phyloP scores from a whole-genome alignment of 305 asterid genomes.

The Euphrasia arctica region DNA sequence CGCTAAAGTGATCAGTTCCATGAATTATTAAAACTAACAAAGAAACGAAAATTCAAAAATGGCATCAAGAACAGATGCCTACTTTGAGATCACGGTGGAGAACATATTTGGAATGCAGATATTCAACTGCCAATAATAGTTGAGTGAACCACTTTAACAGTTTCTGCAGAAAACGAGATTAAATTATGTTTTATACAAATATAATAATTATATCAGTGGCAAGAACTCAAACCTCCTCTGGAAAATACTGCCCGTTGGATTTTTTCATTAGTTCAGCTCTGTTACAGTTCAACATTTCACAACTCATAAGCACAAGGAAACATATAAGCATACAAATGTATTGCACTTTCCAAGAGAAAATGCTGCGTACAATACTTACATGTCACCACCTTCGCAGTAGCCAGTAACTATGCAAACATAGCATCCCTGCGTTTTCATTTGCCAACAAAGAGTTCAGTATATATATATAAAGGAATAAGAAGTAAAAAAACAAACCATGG shows the following conservation, averaged over 20 bases:
- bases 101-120: conserved; percentile 93
- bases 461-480: neutral
- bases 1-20: conserved; percentile 26
- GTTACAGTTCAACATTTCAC: conserved; percentile 29
- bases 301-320: neutral
- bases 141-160: conserved; percentile 93
- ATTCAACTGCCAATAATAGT: conserved; percentile 85
- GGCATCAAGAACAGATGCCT: conserved; percentile 21
- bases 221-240: conserved; percentile 75
- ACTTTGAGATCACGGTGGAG: conserved; percentile 97
- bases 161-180: conserved; percentile 53
- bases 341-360: neutral
- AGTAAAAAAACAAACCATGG: conserved; percentile 1
- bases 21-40: conserved; percentile 20
- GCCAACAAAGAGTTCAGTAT: conserved; percentile 22
- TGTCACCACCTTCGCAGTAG: conserved; percentile 98
- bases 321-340: neutral
- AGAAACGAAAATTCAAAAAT: conserved; percentile 14
- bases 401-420: conserved; percentile 98
- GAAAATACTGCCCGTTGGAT: conserved; percentile 80
- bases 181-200: neutral
- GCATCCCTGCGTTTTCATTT: conserved; percentile 68
- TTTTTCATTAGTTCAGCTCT: conserved; percentile 98
- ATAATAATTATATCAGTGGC: conserved; percentile 5
- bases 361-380: conserved; percentile 50